A percentile compares a stretch with the other conserved stretches of the same genome.
phyloP scores from a whole-genome alignment of 2,329 filamentous ascomycete genomes.

The Nemania sp. region DNA sequence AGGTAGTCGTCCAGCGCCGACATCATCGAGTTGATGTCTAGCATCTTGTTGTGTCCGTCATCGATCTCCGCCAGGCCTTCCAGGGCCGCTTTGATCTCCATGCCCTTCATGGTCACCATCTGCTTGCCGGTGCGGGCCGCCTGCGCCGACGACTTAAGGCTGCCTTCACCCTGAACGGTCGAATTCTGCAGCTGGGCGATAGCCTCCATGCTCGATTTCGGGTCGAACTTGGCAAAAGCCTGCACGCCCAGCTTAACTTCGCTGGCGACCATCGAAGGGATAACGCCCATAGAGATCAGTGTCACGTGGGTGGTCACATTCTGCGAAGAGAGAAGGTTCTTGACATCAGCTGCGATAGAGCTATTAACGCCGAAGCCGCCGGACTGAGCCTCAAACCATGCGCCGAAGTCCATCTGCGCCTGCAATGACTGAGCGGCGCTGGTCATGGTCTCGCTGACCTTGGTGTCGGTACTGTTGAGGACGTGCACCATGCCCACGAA shows the following conservation, averaged over 20 bases:
- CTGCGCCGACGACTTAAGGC: conserved; percentile 18
- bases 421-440: conserved; percentile 14
- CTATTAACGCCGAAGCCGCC: conserved; percentile 17
- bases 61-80: conserved; percentile 22
- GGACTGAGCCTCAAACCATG: neutral
- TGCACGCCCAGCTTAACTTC: conserved; percentile 23
- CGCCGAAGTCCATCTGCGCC: conserved; percentile 12
- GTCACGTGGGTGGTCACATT: conserved; percentile 21
- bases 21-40: conserved; percentile 31
- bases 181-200: conserved; percentile 22
- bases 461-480: conserved; percentile 13
- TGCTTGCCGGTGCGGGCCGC: conserved; percentile 21
- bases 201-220: conserved; percentile 18
- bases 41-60: conserved; percentile 27
- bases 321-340: conserved; percentile 23
- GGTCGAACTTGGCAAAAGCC: conserved; percentile 20
- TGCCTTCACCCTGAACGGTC: conserved; percentile 12
- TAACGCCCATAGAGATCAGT: conserved; percentile 20
- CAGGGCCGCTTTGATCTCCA: conserved; percentile 20
- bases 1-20: conserved; percentile 29
- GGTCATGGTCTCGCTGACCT: conserved; percentile 13
- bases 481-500: conserved; percentile 30
- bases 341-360: conserved; percentile 17
- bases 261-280: conserved; percentile 26
- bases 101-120: conserved; percentile 16